Conservation (phyloP, 768 basidiomycete genomes). For the Pulveroboletus sp. region DNA sequence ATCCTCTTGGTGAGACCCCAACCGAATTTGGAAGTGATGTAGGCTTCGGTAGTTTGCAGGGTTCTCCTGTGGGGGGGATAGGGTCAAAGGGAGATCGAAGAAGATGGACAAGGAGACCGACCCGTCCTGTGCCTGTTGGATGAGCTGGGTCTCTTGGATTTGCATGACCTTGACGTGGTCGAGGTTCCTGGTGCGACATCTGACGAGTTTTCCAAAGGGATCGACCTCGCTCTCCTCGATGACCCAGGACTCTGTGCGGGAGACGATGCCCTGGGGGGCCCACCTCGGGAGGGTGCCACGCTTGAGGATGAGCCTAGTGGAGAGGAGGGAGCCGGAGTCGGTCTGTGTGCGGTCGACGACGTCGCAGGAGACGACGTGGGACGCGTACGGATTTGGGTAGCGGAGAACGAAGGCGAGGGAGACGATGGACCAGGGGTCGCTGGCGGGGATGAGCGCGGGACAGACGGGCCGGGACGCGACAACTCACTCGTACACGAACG, state of each 20-base stretch:
- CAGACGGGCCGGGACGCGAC: fast-evolving
- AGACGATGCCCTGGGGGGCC: conserved; percentile 80
- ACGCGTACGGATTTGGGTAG: conserved; percentile 93
- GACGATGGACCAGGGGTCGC: conserved; percentile 92
- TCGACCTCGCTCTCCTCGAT: conserved; percentile 94
- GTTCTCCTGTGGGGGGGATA: conserved; percentile 53
- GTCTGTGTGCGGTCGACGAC: conserved; percentile 82
- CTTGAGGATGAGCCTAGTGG: conserved; percentile 90
- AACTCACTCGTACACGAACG: conserved; percentile 54
- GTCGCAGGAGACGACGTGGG: conserved; percentile 93
- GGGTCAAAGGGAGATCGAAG: background rate
- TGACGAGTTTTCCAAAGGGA: conserved; percentile 69
- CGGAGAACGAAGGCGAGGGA: conserved; percentile 91
- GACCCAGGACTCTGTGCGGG: conserved; percentile 89
- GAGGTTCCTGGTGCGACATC: conserved; percentile 81
- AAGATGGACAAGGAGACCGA: conserved; percentile 34
- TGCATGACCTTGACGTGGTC: conserved; percentile 95
- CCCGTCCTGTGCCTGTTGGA: conserved; percentile 70
- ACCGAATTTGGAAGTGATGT: conserved; percentile 84
- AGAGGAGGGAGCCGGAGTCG: conserved; percentile 69
- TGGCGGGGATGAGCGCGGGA: conserved; percentile 23
- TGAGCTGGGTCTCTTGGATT: conserved; percentile 76
- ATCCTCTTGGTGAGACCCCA: conserved; percentile 87
- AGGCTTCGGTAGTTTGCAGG: conserved; percentile 79
- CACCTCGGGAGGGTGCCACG: conserved; percentile 87